Conservation (phyloP, 805 yeast species). For the Metschnikowia bowlesiae region DNA sequence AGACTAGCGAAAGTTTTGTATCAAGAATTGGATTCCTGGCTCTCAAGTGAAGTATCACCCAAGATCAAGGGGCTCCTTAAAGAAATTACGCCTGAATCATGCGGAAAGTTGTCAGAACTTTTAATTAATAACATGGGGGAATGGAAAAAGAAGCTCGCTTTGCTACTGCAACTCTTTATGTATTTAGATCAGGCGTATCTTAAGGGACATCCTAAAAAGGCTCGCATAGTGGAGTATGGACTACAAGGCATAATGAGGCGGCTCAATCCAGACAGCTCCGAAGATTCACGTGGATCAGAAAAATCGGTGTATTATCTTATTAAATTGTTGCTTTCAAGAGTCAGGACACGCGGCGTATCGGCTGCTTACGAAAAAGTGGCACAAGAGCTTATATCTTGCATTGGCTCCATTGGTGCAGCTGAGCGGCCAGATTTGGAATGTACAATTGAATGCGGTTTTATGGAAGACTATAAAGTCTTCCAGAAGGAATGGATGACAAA, state of each 20-base stretch:
- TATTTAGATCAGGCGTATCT: conserved; percentile 36
- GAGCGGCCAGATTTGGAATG: conserved; percentile 12
- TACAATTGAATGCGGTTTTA: conserved; percentile 10
- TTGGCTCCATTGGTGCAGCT: conserved; percentile 14
- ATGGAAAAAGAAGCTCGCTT: conserved; percentile 24
- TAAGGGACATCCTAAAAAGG: conserved; percentile 27
- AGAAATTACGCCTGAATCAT: background rate
- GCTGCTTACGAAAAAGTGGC: background rate
- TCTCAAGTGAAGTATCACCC: conserved; percentile 11
- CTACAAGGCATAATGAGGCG: conserved; percentile 5
- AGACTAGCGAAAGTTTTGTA: conserved; percentile 21
- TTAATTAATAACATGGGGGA: conserved; percentile 16
- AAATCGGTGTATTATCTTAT: background rate
- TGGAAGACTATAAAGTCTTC: conserved; percentile 15
- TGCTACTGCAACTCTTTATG: conserved; percentile 28
- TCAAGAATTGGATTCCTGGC: conserved; percentile 17
- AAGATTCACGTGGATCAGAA: background rate
- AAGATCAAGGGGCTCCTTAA: conserved; percentile 4
- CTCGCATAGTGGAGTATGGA: conserved; percentile 25
- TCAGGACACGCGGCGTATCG: background rate
- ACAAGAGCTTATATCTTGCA: background rate
- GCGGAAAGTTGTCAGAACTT: background rate
- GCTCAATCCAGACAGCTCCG: background rate
- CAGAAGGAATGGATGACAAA: conserved; percentile 16
- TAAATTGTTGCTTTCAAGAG: background rate